These are phyloP conservation scores for Phytophthora colocasiae DNA, from an alignment of 352 stramenopile species.

Conservation along the genomic window DNA sequence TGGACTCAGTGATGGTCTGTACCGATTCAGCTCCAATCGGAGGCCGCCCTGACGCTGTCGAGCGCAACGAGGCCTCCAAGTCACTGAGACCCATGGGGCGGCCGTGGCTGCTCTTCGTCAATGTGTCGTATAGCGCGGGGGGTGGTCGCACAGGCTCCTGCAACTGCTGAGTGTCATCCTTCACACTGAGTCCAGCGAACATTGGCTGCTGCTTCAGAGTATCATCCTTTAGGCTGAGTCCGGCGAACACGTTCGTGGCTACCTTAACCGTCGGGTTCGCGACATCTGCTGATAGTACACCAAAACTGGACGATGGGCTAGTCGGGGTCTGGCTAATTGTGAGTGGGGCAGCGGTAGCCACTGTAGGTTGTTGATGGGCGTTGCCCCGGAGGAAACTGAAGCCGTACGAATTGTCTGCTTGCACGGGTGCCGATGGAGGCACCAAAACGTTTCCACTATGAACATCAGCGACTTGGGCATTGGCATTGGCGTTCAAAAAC, in stretches of 20 bases:
- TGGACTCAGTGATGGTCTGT: conserved; percentile 26
- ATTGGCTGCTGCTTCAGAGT: conserved; percentile 27
- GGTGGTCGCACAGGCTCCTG: conserved; percentile 14
- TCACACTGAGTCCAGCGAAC: conserved; percentile 67
- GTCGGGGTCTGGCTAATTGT: conserved; percentile 33
- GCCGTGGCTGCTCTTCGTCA: conserved; percentile 49
- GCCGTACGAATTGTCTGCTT: conserved; percentile 47
- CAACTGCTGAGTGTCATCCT: conserved; percentile 24
- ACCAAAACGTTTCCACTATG: conserved; percentile 30
- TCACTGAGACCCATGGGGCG: conserved; percentile 57
- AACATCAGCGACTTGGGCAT: conserved; percentile 24
- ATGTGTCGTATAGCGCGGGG: conserved; percentile 39
- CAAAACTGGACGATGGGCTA: conserved; percentile 50
- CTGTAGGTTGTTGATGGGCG: conserved; percentile 19
- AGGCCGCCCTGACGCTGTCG: conserved; percentile 30
- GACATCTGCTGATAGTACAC: conserved; percentile 34
- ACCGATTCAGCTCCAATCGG: conserved; percentile 1
- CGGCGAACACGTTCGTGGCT: conserved; percentile 59
- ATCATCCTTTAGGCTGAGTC: conserved; percentile 52
- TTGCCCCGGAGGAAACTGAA: conserved; percentile 55
- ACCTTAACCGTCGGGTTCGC: conserved; percentile 18
- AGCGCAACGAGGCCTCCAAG: conserved; percentile 46
- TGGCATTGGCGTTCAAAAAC: conserved; percentile 50
- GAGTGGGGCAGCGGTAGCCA: conserved; percentile 10
- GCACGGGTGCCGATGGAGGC: conserved; percentile 19